These are phyloP conservation scores for Closterium sp. DNA, from an alignment of 139 green algal genomes.

Conservation along the genomic window DNA sequence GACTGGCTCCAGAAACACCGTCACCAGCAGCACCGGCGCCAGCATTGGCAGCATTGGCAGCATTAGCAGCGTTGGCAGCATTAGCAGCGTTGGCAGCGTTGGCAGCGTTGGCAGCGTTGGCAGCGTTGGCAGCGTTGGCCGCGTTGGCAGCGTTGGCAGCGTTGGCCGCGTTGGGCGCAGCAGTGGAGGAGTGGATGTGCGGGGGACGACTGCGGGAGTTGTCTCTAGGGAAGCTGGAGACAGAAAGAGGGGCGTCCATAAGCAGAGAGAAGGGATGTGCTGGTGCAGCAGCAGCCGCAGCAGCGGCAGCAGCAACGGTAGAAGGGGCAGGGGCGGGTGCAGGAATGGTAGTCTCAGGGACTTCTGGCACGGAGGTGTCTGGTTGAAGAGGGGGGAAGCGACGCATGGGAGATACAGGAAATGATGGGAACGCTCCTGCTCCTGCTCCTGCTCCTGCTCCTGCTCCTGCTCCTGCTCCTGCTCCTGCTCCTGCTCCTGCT, in stretches of 20 bases:
- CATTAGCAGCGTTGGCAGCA: no score
- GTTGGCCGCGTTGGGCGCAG: no score
- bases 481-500: not conserved
- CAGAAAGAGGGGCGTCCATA: not conserved
- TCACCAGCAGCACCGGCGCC: no score
- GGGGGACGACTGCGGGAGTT: not conserved
- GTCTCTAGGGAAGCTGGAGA: not conserved
- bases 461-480: no score
- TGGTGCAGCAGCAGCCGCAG: not conserved
- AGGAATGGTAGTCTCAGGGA: no score
- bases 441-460: not conserved
- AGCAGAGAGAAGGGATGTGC: not conserved
- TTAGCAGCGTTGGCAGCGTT: no score
- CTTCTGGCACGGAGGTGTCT: not conserved
- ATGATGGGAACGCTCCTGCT: not conserved
- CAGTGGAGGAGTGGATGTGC: not conserved
- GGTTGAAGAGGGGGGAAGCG: not conserved
- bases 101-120: no score
- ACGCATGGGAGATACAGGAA: not conserved
- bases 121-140: no score
- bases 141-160: no score
- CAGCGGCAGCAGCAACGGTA: not conserved
- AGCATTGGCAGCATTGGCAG: no score
- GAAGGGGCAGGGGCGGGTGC: no score
- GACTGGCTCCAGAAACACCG: no score